Percentiles rank a stretch among this genome's conserved stretches.
Conservation (phyloP, 1,284 basidiomycete species). For the Marasmius tenuissimus region DNA sequence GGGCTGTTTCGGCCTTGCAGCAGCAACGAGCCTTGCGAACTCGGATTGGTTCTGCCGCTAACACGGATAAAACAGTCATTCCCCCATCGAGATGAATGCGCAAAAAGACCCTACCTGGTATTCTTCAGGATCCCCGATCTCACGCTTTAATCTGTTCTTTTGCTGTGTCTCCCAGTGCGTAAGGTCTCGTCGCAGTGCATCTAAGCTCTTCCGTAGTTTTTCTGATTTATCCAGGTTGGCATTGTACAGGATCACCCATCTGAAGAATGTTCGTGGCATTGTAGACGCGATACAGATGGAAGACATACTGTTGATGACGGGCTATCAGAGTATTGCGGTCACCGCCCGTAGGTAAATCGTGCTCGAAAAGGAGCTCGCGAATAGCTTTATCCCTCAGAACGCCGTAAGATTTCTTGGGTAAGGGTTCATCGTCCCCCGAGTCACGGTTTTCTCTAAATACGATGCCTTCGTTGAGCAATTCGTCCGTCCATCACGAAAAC, state of each 20-base stretch:
- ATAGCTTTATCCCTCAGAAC: slow-evolving; percentile 63
- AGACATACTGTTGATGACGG: slow-evolving; percentile 58
- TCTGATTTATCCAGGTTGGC: slow-evolving; percentile 65
- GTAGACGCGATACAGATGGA: not conserved
- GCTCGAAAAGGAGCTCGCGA: slow-evolving; percentile 54
- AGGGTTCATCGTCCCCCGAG: slow-evolving; percentile 41
- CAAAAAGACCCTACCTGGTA: slow-evolving; percentile 7
- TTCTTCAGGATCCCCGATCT: slow-evolving; percentile 6
- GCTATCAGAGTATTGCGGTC: slow-evolving; percentile 50
- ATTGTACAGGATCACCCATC: slow-evolving; percentile 70
- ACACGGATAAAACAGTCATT: not conserved
- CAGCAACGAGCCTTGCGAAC: slow-evolving; percentile 14
- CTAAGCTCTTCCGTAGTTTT: slow-evolving; percentile 43
- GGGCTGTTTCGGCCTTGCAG: slow-evolving; percentile 10
- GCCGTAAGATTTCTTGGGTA: slow-evolving; percentile 68
- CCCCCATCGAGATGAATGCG: slow-evolving; percentile 4
- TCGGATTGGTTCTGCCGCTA: slow-evolving; percentile 15
- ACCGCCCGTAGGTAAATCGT: slow-evolving; percentile 51
- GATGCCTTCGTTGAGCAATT: not conserved
- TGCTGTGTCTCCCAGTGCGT: slow-evolving; percentile 57
- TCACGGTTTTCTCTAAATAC: slow-evolving; percentile 20
- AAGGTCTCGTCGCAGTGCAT: slow-evolving; percentile 52
- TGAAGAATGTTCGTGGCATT: slow-evolving; percentile 22
- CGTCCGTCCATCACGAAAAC: not conserved
- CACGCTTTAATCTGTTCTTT: slow-evolving; percentile 32